Percentiles rank a stretch among this genome's conserved stretches.
These are phyloP conservation scores for Fusarium falciforme DNA, from an alignment of 2,329 filamentous ascomycete species.

Conservation along the genomic window DNA sequence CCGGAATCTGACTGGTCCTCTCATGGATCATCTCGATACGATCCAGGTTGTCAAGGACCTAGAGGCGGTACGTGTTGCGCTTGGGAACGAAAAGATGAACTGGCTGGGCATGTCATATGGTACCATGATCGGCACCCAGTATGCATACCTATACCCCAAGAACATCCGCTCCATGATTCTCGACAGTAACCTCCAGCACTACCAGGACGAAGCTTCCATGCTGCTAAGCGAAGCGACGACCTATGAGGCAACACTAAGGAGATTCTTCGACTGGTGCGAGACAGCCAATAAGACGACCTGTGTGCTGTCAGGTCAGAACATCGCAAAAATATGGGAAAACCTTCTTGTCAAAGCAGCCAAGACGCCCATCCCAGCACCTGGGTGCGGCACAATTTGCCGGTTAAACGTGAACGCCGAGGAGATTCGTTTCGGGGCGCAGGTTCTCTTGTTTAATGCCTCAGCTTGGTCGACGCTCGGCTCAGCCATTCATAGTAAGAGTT, in stretches of 20 bases:
- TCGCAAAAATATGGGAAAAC: background rate
- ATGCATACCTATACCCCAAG: background rate
- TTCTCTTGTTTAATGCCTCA: background rate
- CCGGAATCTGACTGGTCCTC: background rate
- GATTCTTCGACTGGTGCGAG: background rate
- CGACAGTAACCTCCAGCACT: background rate
- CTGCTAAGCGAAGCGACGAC: background rate
- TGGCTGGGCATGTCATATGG: background rate
- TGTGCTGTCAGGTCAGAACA: background rate
- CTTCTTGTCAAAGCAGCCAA: background rate
- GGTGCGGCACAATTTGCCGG: background rate
- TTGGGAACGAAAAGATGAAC: background rate
- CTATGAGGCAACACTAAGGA: background rate
- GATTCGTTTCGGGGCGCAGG: background rate
- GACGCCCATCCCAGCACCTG: background rate
- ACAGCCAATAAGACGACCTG: background rate
- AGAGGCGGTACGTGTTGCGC: background rate
- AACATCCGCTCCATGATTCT: background rate
- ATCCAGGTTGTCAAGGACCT: background rate
- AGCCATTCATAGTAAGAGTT: background rate
- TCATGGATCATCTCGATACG: background rate
- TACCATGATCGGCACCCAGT: background rate
- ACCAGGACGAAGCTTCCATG: background rate
- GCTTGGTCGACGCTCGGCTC: background rate
- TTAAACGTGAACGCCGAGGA: background rate